These are phyloP conservation scores for Diaporthe vexans DNA, from an alignment of 2,329 filamentous ascomycete genomes.

Conservation along the genomic window DNA sequence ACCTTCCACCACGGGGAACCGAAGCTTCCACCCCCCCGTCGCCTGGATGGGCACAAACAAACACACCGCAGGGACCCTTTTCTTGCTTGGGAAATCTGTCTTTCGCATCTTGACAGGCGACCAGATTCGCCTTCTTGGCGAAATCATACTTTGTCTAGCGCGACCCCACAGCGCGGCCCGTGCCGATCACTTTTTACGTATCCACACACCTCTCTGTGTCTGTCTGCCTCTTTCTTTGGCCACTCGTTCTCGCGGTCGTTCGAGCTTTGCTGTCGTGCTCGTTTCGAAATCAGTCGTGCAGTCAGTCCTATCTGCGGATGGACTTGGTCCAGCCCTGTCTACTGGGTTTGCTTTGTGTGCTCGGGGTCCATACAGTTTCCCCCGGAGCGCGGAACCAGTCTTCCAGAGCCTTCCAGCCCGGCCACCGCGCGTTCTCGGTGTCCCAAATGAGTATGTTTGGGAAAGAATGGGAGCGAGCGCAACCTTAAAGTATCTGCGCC, in stretches of 20 bases:
- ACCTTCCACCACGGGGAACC: not conserved
- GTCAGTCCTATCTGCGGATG: too few relatives aligned
- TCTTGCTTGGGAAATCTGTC: not conserved
- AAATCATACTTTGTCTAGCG: constrained; percentile 27
- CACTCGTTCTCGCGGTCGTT: not conserved
- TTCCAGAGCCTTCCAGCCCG: not conserved
- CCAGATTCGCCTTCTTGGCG: constrained; percentile 23
- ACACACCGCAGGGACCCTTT: not conserved
- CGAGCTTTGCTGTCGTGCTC: not conserved
- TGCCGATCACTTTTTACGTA: constrained; percentile 14
- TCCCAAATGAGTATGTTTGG: not conserved
- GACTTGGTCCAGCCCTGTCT: not conserved
- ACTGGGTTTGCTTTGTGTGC: not conserved
- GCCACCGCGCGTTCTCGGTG: constrained; percentile 3
- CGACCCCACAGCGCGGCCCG: constrained; percentile 19
- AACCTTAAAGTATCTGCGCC: not conserved
- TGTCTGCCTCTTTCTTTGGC: not conserved
- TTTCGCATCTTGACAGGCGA: constrained; percentile 26
- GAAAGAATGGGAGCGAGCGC: too few relatives aligned
- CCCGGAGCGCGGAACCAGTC: not conserved
- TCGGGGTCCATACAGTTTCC: not conserved
- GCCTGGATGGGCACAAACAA: too few relatives aligned
- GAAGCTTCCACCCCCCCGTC: not conserved
- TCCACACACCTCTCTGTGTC: not conserved
- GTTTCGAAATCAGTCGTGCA: not conserved